Evolutionary conservation across 2,329 filamentous ascomycete genomes (phyloP).

Genomic region (Aspergillus glaucus): DNA sequence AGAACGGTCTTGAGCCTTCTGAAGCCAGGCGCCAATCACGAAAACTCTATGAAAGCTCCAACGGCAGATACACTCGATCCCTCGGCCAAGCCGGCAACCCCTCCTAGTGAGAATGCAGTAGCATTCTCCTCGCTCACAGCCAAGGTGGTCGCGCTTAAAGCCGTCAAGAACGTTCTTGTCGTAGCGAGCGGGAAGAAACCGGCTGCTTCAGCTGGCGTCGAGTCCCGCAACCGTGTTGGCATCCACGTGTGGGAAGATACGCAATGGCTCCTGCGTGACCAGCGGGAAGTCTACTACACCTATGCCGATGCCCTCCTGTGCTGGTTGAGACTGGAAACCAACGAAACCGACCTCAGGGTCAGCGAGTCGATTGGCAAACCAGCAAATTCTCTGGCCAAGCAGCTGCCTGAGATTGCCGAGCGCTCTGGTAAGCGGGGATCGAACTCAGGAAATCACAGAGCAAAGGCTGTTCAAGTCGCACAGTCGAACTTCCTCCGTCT

Average conservation of each 20-base stretch:
- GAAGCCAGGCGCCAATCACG: conserved; percentile 54
- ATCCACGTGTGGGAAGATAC: conserved; percentile 93
- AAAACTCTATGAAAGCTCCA: conserved; percentile 39
- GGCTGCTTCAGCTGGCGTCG: conserved; percentile 53
- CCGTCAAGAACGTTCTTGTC: conserved; percentile 73
- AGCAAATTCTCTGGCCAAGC: conserved; percentile 37
- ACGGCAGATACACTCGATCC: conserved; percentile 45
- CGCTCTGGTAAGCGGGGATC: conserved; percentile 58
- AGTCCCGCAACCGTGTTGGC: conserved; percentile 68
- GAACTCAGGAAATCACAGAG: conserved; percentile 53
- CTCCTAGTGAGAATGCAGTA: conserved; percentile 38
- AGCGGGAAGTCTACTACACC: conserved; percentile 70
- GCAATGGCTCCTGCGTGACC: conserved; percentile 83
- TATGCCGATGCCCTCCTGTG: conserved; percentile 78
- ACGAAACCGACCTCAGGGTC: conserved; percentile 57
- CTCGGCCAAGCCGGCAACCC: conserved; percentile 41
- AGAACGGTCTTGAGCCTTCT: conserved; percentile 70
- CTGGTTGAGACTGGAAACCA: conserved; percentile 80
- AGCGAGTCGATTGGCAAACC: conserved; percentile 50
- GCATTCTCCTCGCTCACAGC: conserved; percentile 57
- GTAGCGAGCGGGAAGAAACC: conserved; percentile 68
- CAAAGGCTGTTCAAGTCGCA: conserved; percentile 49
- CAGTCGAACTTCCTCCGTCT: conserved; percentile 71
- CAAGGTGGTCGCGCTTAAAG: conserved; percentile 61
- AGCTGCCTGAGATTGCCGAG: conserved; percentile 31